Base-by-base conservation (phyloP, 208 protist genomes). In the Crithidia fasciculata region DNA sequence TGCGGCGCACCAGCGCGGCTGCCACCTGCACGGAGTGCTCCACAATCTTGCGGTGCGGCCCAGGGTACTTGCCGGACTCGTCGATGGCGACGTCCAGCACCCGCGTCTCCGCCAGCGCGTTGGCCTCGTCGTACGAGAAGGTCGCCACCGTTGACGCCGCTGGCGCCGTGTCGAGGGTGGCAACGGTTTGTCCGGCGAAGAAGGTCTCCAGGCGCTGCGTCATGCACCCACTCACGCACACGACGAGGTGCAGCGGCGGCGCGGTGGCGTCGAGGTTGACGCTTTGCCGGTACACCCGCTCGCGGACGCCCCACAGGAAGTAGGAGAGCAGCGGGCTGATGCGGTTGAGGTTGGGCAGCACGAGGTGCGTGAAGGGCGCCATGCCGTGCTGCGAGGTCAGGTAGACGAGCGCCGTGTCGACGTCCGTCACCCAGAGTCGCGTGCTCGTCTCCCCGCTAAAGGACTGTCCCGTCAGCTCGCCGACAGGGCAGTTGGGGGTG, bases 291-390 rank as follows among this genome's bases (percentile, higher is more conserved):
- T 86, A 83, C 15, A 93, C 71, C 18, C 85, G 81, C 76, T 93
- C 81, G n/a, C 86, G 82, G n/a, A 91, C 57, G 12, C 75, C 85
- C 83, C 79, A 86, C 28, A 91, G 57, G 57, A 90, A 83, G 74
- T 86, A 92, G 63, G 89, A 88, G 39, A 90, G 67, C 28, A 92
- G 76, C 36, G 82, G 90, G 12, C 81, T 93, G 59, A 86, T 87
- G 64, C 73, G 81, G 16, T 75, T 83, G 18, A 88, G 58, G 53
- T 79, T 85, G 28, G 90, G 93, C 19, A 97, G 67, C 28, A 97
- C 78, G 50, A 95, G 74, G 74, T 97, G 90, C 39, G 93, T 95
- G 85, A 95, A 95, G 18, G 89, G 89, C 12, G 83, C 78, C 53
- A 94, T 81, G n/a, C 78, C 82, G 37, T 74, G 50, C 77, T 92